Conservation (phyloP, 768 basidiomycete species). For the Lentinula guzmanii region DNA sequence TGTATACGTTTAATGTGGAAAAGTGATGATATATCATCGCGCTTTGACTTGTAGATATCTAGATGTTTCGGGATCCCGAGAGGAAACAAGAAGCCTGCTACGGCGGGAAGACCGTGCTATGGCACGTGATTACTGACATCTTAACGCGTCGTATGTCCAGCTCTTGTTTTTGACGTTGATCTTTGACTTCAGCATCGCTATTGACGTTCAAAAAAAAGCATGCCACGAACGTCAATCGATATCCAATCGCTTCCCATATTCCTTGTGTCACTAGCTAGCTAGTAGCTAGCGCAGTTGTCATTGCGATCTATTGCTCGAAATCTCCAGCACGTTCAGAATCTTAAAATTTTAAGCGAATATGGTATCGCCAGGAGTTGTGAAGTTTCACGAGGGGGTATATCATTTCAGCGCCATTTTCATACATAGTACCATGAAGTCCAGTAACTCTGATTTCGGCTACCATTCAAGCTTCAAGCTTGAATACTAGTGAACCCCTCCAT, state of each 20-base stretch:
- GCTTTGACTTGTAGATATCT: slow-evolving; percentile 2
- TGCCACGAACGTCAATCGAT: slow-evolving; percentile 39
- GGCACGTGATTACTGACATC: slow-evolving; percentile 35
- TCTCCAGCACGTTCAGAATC: slow-evolving; percentile 15
- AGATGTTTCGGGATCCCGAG: slow-evolving; percentile 21
- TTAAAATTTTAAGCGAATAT: slow-evolving; percentile 36
- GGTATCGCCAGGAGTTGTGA: slow-evolving; percentile 26
- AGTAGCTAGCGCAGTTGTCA: slow-evolving; percentile 23
- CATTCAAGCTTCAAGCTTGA: background rate
- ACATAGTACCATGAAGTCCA: slow-evolving; percentile 19
- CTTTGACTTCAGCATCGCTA: slow-evolving; percentile 24
- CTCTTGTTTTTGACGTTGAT: slow-evolving; percentile 37
- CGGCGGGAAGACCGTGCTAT: slow-evolving; percentile 38
- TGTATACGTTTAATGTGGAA: slow-evolving; percentile 35
- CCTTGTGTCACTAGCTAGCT: slow-evolving; percentile 27
- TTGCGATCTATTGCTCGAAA: slow-evolving; percentile 25
- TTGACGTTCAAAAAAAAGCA: background rate
- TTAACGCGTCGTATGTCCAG: slow-evolving; percentile 44
- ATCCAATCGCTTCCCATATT: slow-evolving; percentile 43
- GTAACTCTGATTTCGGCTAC: background rate
- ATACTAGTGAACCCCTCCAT: background rate
- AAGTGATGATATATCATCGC: slow-evolving; percentile 33
- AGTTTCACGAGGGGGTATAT: slow-evolving; percentile 26
- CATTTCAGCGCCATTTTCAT: slow-evolving; percentile 23
- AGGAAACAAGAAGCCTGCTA: slow-evolving; percentile 41